Evolutionary conservation across 1,139 yeast genomes (phyloP), one percentile per base, ranked within the genome.

Genomic region (Debaryomyces nepalensis): DNA sequence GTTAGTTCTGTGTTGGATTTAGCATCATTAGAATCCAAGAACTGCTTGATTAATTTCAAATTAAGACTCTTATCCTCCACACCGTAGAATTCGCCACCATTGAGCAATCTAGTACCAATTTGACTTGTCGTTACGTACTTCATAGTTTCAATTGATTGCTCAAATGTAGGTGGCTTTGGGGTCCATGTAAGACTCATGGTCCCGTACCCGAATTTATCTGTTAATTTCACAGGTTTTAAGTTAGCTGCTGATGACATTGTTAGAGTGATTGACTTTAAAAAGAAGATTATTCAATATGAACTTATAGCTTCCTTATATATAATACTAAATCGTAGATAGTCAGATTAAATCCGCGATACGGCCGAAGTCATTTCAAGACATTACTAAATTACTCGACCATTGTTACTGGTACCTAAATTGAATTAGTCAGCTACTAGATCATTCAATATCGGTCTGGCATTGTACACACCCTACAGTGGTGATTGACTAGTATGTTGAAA

Each of bases 81-180:
- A 19, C 95, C 95, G 56, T 89, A 89, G 57, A 88, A 87, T 53
- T 84, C 93, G 43, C 95, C 95, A 22, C 80, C 80, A 56, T 88
- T 88, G 66, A 87, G 67, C 46, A 84, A 74, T 22, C 75, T 77
- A 43, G 76, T 76, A 24, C 81, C 82, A 31, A 71, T 66, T 24
- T 75, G 70, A 6, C 50, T 45, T 9, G 57, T 45, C n/a, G 75
- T 59, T 8, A 80, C 80, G 33, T 64, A 66, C 45, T 72, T 70
- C 57, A 82, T 63, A 11, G 73, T 58, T 29, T 71, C 72, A 44
- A 80, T 61, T 1, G 82, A 72, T 42, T 72, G 65, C 30, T 72
- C 78, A 21, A 66, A 59, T 19, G 82, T 71, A 14, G 61, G 59
- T n/a, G 75, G 76, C 2, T 48, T 52, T 2, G 79, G 73, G 5